Base-by-base conservation (phyloP, 176 grass and related monocot genomes). In the Saccharum spontaneum region DNA sequence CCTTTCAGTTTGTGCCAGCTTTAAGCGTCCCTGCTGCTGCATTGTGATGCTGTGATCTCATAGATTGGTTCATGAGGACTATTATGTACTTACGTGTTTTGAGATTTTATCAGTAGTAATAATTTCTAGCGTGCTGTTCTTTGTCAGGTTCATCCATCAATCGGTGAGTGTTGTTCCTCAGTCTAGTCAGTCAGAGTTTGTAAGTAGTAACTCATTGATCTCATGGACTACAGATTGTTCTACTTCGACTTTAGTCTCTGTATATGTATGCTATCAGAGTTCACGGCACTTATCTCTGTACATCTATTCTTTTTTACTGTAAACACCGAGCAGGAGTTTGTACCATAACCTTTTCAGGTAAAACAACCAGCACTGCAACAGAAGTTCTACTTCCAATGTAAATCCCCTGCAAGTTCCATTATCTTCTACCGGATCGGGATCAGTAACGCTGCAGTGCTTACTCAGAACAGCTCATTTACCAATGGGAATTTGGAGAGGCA, bases 321-420 rank as follows among this genome's bases (percentile, higher is more conserved):
- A 37, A 86, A 78, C 73, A 67, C 28, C 43, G 82, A 36, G 45
- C 31, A 14, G 44, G 65, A 82, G 83, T 44, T 75, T 87, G 81
- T 62, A 61, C 69, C 75, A 45, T 69, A 37, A 34, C 55, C 80
- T 80, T 67, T 50, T 84, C 40, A 45, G 75, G 75, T 84, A 54
- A 70, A 90, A 90, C 40, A 87, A 87, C 76, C 69, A 69, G 41
- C 50, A 70, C 80, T 87, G 85, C 81, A 87, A 90, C 73, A 60
- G 89, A 87, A 87, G 89, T 90, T 90, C 48, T 80, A 80, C 60
- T 87, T 84, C 89, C 89, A 37, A 87, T 80, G 89, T 87, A 84
- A 90, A 90, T 90, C 73, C 85, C 67, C 85, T 84, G 85, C 69
- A 90, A 87, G 75, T 84, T 84, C 85, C 80, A 84, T 84, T 78